phyloP scores from a whole-genome alignment of 495 filamentous ascomycete species.

The Pyrenula massariospora region DNA sequence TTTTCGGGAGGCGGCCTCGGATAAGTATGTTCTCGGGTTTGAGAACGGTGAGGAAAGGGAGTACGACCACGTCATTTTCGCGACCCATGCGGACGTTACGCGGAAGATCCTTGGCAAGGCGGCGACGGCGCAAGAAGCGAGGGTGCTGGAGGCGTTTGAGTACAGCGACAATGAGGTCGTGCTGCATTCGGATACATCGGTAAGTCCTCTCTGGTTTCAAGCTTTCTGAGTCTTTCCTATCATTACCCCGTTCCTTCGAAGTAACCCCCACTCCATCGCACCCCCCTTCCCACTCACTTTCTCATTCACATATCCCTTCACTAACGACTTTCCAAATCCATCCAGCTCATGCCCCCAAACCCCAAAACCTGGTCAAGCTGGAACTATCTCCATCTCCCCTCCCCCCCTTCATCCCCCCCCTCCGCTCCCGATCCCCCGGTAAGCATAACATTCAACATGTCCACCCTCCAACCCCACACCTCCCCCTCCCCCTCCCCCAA shows the following conservation, averaged over 20 bases:
- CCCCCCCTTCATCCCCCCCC: slow-evolving; percentile 29
- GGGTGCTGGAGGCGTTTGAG: slow-evolving; percentile 51
- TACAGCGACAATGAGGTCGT: slow-evolving; percentile 57
- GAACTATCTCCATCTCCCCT: slow-evolving; percentile 31
- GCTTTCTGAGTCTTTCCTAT: too few relatives aligned
- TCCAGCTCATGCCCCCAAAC: slow-evolving; percentile 50
- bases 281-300: neutral
- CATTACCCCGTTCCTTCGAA: neutral
- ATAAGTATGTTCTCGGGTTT: slow-evolving; percentile 31
- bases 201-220: too few relatives aligned
- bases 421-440: slow-evolving; percentile 9
- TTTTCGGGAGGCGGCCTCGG: slow-evolving; percentile 25
- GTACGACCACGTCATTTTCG: slow-evolving; percentile 67
- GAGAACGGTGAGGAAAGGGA: slow-evolving; percentile 35
- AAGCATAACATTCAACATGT: slow-evolving; percentile 72
- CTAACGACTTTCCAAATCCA: too few relatives aligned
- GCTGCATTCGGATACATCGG: slow-evolving; percentile 57
- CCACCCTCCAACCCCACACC: slow-evolving; percentile 63
- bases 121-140: slow-evolving; percentile 45
- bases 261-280: neutral
- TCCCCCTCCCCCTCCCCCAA: slow-evolving; percentile 40
- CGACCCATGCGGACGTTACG: slow-evolving; percentile 65
- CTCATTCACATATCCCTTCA: slow-evolving; percentile 30
- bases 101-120: slow-evolving; percentile 46
- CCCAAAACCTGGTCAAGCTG: slow-evolving; percentile 29